Percentiles rank a stretch among this genome's conserved stretches.
Evolutionary conservation across 2,329 filamentous ascomycete species (phyloP).

Genomic region (Ophiosphaerella korrae): DNA sequence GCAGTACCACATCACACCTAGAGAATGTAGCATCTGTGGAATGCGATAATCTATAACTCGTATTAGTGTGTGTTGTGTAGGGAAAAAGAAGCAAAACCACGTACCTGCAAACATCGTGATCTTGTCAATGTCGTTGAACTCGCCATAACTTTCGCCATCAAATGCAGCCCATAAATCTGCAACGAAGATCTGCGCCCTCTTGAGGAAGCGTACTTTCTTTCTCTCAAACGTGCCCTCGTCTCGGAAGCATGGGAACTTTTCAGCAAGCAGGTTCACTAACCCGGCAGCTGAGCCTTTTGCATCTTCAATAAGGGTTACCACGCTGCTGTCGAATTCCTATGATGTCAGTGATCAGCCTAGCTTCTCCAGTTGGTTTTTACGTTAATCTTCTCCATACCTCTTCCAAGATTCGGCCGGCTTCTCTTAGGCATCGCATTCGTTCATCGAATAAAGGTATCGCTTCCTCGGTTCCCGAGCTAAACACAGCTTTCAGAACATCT

Average conservation of each 20-base stretch:
- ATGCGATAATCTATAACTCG: constrained; percentile 77
- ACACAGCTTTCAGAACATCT: constrained; percentile 74
- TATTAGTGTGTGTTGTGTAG: background rate
- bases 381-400: constrained; percentile 59
- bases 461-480: constrained; percentile 84
- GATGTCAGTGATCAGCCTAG: constrained; percentile 16
- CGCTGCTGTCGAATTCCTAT: constrained; percentile 76
- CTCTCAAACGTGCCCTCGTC: constrained; percentile 80
- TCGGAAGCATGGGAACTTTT: constrained; percentile 82
- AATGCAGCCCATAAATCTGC: constrained; percentile 98
- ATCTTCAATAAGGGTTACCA: constrained; percentile 73
- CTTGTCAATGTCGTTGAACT: constrained; percentile 88
- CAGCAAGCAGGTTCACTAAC: constrained; percentile 83
- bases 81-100: background rate
- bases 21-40: constrained; percentile 84
- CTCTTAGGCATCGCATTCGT: constrained; percentile 76
- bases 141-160: constrained; percentile 76
- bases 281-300: constrained; percentile 80
- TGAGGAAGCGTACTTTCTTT: constrained; percentile 79
- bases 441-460: constrained; percentile 83
- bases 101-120: constrained; percentile 92
- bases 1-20: constrained; percentile 84
- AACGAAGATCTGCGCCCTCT: constrained; percentile 93
- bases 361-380: constrained; percentile 1
- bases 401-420: constrained; percentile 80